Conservation (phyloP, 768 basidiomycete genomes). For the Termitomyces titanicus region DNA sequence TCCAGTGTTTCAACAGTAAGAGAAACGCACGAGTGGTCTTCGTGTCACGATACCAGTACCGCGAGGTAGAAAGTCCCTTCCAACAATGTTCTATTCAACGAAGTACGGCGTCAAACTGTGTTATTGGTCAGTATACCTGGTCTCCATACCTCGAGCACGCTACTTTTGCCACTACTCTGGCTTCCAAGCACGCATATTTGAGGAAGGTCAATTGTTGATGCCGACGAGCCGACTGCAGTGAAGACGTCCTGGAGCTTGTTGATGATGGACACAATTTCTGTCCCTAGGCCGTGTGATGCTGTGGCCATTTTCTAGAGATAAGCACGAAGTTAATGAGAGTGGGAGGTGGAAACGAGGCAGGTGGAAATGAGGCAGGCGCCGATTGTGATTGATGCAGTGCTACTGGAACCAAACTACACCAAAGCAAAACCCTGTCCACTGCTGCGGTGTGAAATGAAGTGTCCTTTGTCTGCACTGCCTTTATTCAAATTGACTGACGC, state of each 20-base stretch:
- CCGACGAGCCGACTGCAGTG: slow-evolving; percentile 74
- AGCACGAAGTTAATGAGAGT: slow-evolving; percentile 13
- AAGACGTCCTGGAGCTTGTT: slow-evolving; percentile 94
- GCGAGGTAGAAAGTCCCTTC: slow-evolving; percentile 97
- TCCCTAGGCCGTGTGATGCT: slow-evolving; percentile 60
- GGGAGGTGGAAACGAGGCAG: slow-evolving; percentile 2
- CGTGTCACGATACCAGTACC: slow-evolving; percentile 98
- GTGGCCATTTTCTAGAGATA: slow-evolving; percentile 44
- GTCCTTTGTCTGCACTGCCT: too few relatives aligned
- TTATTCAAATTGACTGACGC: too few relatives aligned
- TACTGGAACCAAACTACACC: slow-evolving; percentile 17
- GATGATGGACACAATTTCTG: slow-evolving; percentile 76
- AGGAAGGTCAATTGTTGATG: slow-evolving; percentile 81
- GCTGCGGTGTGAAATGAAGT: neutral
- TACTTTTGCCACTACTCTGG: slow-evolving; percentile 93
- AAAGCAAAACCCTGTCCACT: slow-evolving; percentile 14
- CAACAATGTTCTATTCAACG: slow-evolving; percentile 82
- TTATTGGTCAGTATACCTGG: neutral
- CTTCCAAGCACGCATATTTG: slow-evolving; percentile 91
- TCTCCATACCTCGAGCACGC: slow-evolving; percentile 74
- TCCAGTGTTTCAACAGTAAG: neutral
- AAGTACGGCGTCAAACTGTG: slow-evolving; percentile 7
- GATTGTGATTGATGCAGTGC: slow-evolving; percentile 7
- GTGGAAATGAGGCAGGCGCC: slow-evolving; percentile 10
- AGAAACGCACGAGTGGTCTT: slow-evolving; percentile 75